Conservation (phyloP, 2,329 filamentous ascomycete species). For the Aspergillus arachidicola region DNA sequence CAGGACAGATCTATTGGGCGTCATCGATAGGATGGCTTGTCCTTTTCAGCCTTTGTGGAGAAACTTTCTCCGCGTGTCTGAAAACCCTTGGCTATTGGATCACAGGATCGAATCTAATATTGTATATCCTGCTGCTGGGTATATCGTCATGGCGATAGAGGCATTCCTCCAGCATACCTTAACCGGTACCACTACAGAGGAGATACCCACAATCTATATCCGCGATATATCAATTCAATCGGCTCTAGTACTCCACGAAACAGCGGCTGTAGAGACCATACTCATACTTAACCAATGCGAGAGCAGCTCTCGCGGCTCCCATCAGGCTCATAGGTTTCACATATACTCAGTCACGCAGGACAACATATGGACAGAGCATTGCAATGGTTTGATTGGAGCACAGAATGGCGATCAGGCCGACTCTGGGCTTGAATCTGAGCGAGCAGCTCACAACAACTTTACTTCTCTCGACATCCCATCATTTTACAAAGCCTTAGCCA, state of each 20-base stretch:
- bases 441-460: not conserved
- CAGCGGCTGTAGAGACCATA: conserved; percentile 17
- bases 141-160: conserved; percentile 34
- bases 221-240: conserved; percentile 26
- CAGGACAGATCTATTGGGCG: conserved; percentile 32
- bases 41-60: conserved; percentile 30
- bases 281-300: not conserved
- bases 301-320: not conserved
- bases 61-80: conserved; percentile 28
- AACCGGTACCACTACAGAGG: not conserved
- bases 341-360: conserved; percentile 25
- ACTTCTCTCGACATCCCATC: conserved; percentile 20
- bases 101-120: conserved; percentile 31
- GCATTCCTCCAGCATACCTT: conserved; percentile 21
- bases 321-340: conserved; percentile 18
- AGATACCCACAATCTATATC: conserved; percentile 8
- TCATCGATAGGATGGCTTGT: conserved; percentile 8
- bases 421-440: not conserved
- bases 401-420: not conserved
- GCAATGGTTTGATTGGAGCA: conserved; percentile 19
- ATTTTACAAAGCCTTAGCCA: conserved; percentile 30
- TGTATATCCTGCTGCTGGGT: conserved; percentile 35
- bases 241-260: conserved; percentile 27
- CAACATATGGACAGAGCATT: conserved; percentile 30
- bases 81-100: conserved; percentile 34